A percentile compares a stretch with the other conserved stretches of the same genome.
Evolutionary conservation across 1,284 basidiomycete species (phyloP).

Genomic region (Sanghuangporus sanghuang): DNA sequence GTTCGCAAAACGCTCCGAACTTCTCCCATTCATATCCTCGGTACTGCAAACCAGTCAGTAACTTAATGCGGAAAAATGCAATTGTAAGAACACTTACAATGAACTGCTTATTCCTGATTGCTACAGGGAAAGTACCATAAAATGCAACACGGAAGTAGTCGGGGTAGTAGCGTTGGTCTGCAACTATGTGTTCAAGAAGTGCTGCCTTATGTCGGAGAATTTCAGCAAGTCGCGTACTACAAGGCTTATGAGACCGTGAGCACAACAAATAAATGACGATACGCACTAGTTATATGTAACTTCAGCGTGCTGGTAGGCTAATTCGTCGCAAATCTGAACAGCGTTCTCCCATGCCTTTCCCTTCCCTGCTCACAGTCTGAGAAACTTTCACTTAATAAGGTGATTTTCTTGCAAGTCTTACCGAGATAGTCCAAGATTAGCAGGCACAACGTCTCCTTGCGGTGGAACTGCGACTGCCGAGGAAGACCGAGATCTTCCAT

Average conservation of each 20-base stretch:
- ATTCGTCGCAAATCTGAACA: conserved; percentile 88
- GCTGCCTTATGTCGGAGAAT: conserved; percentile 82
- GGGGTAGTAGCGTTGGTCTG: conserved; percentile 77
- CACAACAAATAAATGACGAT: conserved; percentile 11
- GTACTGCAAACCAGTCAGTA: conserved; percentile 45
- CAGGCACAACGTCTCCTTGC: conserved; percentile 88
- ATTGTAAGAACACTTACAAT: conserved; percentile 47
- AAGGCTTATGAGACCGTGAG: neutral
- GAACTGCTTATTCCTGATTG: conserved; percentile 83
- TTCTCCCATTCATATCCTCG: conserved; percentile 92
- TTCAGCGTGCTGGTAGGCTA: conserved; percentile 79
- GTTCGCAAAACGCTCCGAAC: conserved; percentile 84
- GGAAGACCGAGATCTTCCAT: conserved; percentile 87
- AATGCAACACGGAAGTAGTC: conserved; percentile 94
- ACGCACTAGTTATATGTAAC: conserved; percentile 88
- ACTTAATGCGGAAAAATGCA: conserved; percentile 4
- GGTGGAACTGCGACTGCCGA: conserved; percentile 89
- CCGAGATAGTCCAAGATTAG: conserved; percentile 86
- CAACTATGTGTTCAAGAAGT: conserved; percentile 79
- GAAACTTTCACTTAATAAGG: conserved; percentile 3
- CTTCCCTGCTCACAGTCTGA: conserved; percentile 51
- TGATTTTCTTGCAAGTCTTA: conserved; percentile 26
- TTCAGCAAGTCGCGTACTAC: conserved; percentile 74
- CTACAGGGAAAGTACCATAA: conserved; percentile 85
- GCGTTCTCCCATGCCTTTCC: conserved; percentile 96